Base-by-base conservation (phyloP, 2,329 filamentous ascomycete genomes). In the Claviceps quebecensis region DNA sequence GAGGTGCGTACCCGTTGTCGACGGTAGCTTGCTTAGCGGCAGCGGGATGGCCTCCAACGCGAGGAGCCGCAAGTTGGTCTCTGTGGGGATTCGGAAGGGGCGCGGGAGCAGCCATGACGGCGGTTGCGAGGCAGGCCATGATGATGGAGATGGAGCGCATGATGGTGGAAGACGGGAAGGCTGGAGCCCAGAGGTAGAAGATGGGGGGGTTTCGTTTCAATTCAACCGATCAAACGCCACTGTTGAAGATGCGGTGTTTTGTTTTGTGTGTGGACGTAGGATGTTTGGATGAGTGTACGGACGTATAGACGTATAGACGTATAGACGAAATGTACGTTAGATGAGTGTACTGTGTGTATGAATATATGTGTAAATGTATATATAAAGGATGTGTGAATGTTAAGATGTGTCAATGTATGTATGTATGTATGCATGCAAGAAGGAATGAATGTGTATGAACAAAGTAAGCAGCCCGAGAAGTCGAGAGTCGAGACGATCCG, bases 141-240 rank as follows among this genome's bases (percentile, higher is more conserved):
- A 52, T 23, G 51, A 49, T 17, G 43, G 47, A 36, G 47, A 52
- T 2, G 47, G 47, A 13, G 47, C 26, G 47, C 51, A 52, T 52
- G n/a, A 7, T 48, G n/a, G 8, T 29, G 26, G 26, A 29, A 29
- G 26, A 3, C 8, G 26, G 26, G 8, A 1, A 29, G 26, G 8
- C 26, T 29, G 26, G 26, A 29, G 26, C 26, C 8, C 3, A 29
- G 26, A 29, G 26, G 26, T 9, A 29, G 26, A 29, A 11, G 26
- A 29, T 11, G 23, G 23, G 26, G 26, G 8, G 26, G 4, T 29
- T 29, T 29, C 26, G 26, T 29, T 29, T 29, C 9, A 29, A 29
- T 8, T 4, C 1, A 29, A 9, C 26, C 9, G 26, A 29, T 9
- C 3, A 11, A 29, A 29, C 26, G 26, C 26, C 3, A 8, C 26